Conservation (phyloP, 2,329 filamentous ascomycete genomes). For the Alternaria sp. region DNA sequence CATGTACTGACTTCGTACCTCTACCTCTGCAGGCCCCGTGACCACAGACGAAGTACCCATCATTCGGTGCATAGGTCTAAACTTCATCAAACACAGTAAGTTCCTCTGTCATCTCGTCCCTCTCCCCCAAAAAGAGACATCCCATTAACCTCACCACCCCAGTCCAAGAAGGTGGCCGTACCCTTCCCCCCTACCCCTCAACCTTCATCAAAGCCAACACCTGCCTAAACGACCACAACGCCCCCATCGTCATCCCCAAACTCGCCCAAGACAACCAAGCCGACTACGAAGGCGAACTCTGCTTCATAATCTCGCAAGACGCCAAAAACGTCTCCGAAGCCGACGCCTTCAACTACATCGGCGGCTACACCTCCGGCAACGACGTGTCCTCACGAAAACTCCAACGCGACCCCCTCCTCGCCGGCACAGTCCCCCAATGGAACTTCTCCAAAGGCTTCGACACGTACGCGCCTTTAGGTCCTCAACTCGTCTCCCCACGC, state of each 20-base stretch:
- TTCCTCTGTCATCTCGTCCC: background rate
- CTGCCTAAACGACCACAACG: slow-evolving; percentile 48
- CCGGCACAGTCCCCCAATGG: slow-evolving; percentile 63
- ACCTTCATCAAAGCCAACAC: slow-evolving; percentile 59
- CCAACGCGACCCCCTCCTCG: slow-evolving; percentile 57
- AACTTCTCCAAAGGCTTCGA: slow-evolving; percentile 65
- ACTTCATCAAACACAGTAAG: slow-evolving; percentile 64
- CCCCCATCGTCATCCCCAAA: slow-evolving; percentile 56
- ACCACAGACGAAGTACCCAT: slow-evolving; percentile 60
- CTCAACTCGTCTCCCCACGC: slow-evolving; percentile 53
- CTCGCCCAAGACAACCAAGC: slow-evolving; percentile 57
- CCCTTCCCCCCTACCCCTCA: slow-evolving; percentile 56
- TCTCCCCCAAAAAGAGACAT: too few species aligned
- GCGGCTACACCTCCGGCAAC: slow-evolving; percentile 62
- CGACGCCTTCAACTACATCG: slow-evolving; percentile 58
- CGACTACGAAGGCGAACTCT: slow-evolving; percentile 50
- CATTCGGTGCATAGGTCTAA: slow-evolving; percentile 64
- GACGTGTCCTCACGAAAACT: slow-evolving; percentile 62
- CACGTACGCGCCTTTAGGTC: slow-evolving; percentile 61
- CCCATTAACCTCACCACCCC: background rate
- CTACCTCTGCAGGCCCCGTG: too few species aligned
- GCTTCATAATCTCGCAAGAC: slow-evolving; percentile 60
- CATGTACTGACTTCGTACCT: too few species aligned
- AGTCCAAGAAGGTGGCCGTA: slow-evolving; percentile 61
- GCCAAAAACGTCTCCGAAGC: slow-evolving; percentile 57